A percentile compares a stretch with the other conserved stretches of the same genome.
Evolutionary conservation across 1,284 basidiomycete genomes (phyloP).

Genomic region (Trichosporon inkin): DNA sequence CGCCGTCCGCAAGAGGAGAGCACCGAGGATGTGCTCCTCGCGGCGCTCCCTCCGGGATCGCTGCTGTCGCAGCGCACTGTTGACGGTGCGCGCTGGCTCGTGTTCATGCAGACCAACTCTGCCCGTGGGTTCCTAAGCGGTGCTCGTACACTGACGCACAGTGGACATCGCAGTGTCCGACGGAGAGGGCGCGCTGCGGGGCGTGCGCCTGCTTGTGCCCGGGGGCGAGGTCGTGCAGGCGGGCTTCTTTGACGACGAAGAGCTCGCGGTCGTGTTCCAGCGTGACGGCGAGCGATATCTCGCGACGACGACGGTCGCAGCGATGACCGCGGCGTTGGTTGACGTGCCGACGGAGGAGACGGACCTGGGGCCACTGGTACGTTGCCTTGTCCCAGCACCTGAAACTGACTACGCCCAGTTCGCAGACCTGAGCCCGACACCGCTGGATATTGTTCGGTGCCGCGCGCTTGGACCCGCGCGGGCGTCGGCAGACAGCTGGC

Average conservation of each 20-base stretch:
- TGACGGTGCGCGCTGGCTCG: constrained; percentile 12
- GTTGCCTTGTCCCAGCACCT: not conserved
- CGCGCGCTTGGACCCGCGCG: constrained; percentile 17
- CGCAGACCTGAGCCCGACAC: not conserved
- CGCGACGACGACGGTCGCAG: constrained; percentile 14
- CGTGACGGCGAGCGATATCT: constrained; percentile 22
- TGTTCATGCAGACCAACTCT: not conserved
- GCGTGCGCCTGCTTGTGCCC: not conserved
- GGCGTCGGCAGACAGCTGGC: constrained; percentile 10
- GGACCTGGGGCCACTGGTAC: not conserved
- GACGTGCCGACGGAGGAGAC: not conserved
- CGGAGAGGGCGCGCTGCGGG: not conserved
- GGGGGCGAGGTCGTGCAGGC: constrained; percentile 14
- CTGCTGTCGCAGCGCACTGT: constrained; percentile 6
- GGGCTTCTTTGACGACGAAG: constrained; percentile 42
- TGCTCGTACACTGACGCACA: not conserved
- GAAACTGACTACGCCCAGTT: not conserved
- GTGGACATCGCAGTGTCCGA: constrained; percentile 5
- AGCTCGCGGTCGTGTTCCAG: constrained; percentile 34
- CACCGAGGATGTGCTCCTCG: not conserved
- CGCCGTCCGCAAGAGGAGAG: not conserved
- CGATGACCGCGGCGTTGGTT: not conserved
- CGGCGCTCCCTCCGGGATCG: not conserved
- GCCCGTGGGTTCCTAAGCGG: not conserved
- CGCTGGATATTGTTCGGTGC: constrained; percentile 16